Conservation (phyloP, 306 rosid species). For the Corylus heterophylla region DNA sequence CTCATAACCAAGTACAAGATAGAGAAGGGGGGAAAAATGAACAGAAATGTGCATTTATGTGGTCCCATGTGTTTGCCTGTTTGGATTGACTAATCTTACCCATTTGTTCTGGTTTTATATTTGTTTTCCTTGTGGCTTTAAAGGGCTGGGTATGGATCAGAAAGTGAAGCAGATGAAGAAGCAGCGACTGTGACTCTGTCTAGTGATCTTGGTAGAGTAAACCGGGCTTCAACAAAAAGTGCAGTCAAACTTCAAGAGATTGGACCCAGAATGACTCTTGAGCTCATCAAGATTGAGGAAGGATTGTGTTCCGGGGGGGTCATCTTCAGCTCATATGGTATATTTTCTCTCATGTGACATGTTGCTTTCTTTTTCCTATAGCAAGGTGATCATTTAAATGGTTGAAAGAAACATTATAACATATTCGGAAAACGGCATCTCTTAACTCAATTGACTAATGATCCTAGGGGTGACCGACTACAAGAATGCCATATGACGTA, state of each 20-base stretch:
- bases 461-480: background rate
- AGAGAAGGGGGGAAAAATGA: background rate
- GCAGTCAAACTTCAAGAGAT: constrained; percentile 97
- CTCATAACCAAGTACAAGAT: background rate
- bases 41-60: background rate
- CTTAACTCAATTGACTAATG: background rate
- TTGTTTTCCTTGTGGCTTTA: constrained; percentile 29
- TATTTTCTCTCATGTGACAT: constrained; percentile 6
- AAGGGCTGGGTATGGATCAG: constrained; percentile 97
- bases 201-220: constrained; percentile 74
- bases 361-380: background rate
- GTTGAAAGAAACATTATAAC: background rate
- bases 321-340: constrained; percentile 83
- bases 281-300: constrained; percentile 81
- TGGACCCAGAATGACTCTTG: constrained; percentile 95
- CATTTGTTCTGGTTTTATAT: background rate
- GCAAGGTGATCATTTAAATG: background rate
- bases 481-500: background rate
- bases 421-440: background rate
- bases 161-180: constrained; percentile 96
- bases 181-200: constrained; percentile 84
- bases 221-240: constrained; percentile 82
- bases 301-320: constrained; percentile 83
- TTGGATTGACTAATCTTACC: background rate
- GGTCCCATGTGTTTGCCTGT: background rate